Evolutionary conservation across 495 filamentous ascomycete species (phyloP).

Genomic region (Amphirosellinia nigrospora): DNA sequence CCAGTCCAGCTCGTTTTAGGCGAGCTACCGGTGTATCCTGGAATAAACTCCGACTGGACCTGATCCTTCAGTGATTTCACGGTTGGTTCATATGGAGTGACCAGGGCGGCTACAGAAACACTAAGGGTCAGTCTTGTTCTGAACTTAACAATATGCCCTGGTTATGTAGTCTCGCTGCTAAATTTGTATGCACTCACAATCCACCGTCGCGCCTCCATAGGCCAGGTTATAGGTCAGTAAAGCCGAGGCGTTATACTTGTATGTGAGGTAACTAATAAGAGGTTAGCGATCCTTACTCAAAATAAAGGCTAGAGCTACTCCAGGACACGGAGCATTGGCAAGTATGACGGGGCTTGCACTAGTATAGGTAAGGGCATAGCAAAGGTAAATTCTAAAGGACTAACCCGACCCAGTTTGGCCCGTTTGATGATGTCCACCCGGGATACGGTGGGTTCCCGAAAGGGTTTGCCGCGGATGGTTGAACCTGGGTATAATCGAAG

Average conservation of each 20-base stretch:
- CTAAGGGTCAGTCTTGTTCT: not conserved
- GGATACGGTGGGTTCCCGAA: slow-evolving; percentile 77
- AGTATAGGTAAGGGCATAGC: not conserved
- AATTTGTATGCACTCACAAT: slow-evolving; percentile 41
- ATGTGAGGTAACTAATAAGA: slow-evolving; percentile 59
- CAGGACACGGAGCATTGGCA: not conserved
- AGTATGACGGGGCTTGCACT: not conserved
- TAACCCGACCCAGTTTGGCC: slow-evolving; percentile 67
- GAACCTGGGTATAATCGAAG: slow-evolving; percentile 66
- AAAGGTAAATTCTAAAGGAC: slow-evolving; percentile 20
- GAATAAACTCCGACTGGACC: slow-evolving; percentile 54
- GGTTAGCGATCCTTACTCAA: not conserved
- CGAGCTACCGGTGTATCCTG: slow-evolving; percentile 51
- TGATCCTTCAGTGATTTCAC: slow-evolving; percentile 67
- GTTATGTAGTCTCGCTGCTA: not conserved
- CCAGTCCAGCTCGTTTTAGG: slow-evolving; percentile 59
- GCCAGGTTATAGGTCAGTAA: slow-evolving; percentile 73
- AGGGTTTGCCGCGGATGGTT: slow-evolving; percentile 69
- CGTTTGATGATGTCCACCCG: slow-evolving; percentile 63
- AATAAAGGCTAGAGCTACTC: not conserved
- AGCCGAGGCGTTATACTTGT: slow-evolving; percentile 64
- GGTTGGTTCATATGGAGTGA: slow-evolving; percentile 54
- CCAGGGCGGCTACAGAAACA: slow-evolving; percentile 44
- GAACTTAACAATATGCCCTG: not conserved
- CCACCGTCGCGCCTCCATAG: slow-evolving; percentile 71